Base-by-base conservation (phyloP, 352 stramenopile genomes). In the Phytophthora foliorum region DNA sequence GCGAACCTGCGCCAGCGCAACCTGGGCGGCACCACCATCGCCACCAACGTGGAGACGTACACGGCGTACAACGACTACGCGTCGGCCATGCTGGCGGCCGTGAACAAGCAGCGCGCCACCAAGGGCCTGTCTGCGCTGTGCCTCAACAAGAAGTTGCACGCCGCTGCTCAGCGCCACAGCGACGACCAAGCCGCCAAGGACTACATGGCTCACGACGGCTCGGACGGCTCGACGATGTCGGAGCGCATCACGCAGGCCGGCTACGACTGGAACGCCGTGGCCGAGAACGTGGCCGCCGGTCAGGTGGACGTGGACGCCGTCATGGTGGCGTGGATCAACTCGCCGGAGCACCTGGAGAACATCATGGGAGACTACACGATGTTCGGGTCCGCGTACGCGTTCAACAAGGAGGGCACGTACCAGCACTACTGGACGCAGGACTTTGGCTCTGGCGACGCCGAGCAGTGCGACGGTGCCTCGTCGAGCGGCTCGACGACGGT, bases 361-460 rank as follows among this genome's bases (percentile, higher is more conserved):
- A 82, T 82, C 59, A 57, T 82, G 50, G 63, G 74, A 38, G 63
- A 80, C 21, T 77, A 78, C 62, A 83, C 50, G 19, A 77, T 77
- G 63, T 78, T 86, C 54, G 69, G 60, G 42, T 44, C 66, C 10
- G 75, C 66, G 8, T 80, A 83, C 52, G 50, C 67, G 6, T 75
- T 67, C 50, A 81, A 75, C 58, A 27, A 29, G 14, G 10, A 69
- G 4, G 57, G 48, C 39, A 70, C 42, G 42, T 81, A 81, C 67
- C 53, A 74, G 39, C 68, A 83, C 67, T 91, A 81, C 72, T 91
- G 81, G 80, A 89, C 79, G 44, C 80, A 92, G 68, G 57, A 88
- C 57, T 92, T 90, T 46, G 80, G 63, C 21, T 41, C 64, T 11
- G 60, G 82, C 36, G 50, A 49, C 24, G 58, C 42, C 4, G 80